Conservation (phyloP, 2,329 filamentous ascomycete species). For the Gnomoniopsis sp. region DNA sequence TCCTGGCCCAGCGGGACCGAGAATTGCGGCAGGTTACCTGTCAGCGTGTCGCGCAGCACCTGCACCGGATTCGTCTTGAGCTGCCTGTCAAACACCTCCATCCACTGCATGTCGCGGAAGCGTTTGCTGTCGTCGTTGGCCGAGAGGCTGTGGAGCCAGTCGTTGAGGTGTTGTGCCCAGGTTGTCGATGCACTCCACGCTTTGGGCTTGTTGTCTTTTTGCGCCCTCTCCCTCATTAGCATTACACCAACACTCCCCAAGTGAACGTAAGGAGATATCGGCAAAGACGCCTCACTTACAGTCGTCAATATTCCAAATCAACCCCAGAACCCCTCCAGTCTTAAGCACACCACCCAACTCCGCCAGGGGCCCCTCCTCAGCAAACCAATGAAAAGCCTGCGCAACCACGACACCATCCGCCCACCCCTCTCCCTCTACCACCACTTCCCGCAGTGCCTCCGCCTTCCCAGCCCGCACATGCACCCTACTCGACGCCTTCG, state of each 20-base stretch:
- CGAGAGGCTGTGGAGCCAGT: constrained; percentile 50
- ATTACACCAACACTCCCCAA: not conserved
- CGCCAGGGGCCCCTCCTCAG: constrained; percentile 55
- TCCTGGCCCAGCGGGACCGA: constrained; percentile 59
- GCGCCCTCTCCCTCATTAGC: no score
- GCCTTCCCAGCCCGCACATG: constrained; percentile 56
- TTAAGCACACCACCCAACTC: constrained; percentile 67
- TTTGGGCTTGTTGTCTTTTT: constrained; percentile 62
- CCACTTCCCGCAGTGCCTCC: constrained; percentile 40
- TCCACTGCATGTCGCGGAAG: constrained; percentile 65
- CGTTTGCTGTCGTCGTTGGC: constrained; percentile 56
- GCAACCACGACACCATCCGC: constrained; percentile 65
- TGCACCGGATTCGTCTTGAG: constrained; percentile 49
- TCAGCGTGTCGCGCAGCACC: constrained; percentile 40
- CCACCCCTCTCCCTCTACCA: constrained; percentile 48
- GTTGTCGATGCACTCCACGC: constrained; percentile 50
- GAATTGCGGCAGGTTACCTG: constrained; percentile 46
- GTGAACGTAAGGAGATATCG: not conserved
- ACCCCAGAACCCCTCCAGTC: constrained; percentile 56
- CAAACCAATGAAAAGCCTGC: constrained; percentile 67
- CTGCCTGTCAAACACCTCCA: constrained; percentile 60
- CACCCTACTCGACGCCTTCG: constrained; percentile 55
- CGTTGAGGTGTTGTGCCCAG: constrained; percentile 62
- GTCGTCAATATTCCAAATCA: constrained; percentile 74
- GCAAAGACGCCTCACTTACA: constrained; percentile 34